Base-by-base conservation (phyloP, 495 filamentous ascomycete genomes). In the Barbatosphaeria neglecta region DNA sequence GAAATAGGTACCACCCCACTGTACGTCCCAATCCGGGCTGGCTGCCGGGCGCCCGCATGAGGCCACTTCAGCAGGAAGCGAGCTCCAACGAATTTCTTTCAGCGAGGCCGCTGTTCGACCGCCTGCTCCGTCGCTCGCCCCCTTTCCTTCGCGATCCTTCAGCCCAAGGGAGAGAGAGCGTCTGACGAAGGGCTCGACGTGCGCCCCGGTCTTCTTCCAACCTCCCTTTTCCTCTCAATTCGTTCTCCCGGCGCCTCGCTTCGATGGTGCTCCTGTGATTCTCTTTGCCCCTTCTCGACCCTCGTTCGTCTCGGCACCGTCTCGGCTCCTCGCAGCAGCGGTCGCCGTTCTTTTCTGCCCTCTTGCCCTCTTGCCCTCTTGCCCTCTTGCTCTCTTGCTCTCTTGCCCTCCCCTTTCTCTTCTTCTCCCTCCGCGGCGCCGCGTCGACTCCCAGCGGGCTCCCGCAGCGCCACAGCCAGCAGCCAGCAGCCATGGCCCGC, bases 241-340 rank as follows among this genome's bases (percentile, higher is more conserved):
- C 56, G 58, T 51, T 52, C 50, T 47, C 39, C 44, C 49, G 9
- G 24, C 24, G 44, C 51, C 45, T 57, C 57, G 50, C n/a, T n/a
- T n/a, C n/a, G 59, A 58, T 58, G 53, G 44, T 57, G 35, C 54
- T 58, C 48, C 68, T 69, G 59, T 71, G 69, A 73, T 70, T 54
- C 47, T 51, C 41, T 39, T 33, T 65, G n/a, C 69, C 43, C 59
- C 57, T 67, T 70, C 61, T 62, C 54, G 55, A 72, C 68, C 66
- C 53, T 73, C 67, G 54, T 72, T 72, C 65, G 70, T 44, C 51
- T 35, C 47, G 43, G 27, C 25, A 22, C 53, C 59, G 46, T 42
- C 48, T 53, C 23, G 41, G 38, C 47, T 28, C 11, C n/a, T 18
- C 46, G 9, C 16, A n/a, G 31, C 31, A n/a, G n/a, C 9, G 31